Base-by-base conservation (phyloP, 176 grass and related monocot species). In the Thinopyrum elongatum region DNA sequence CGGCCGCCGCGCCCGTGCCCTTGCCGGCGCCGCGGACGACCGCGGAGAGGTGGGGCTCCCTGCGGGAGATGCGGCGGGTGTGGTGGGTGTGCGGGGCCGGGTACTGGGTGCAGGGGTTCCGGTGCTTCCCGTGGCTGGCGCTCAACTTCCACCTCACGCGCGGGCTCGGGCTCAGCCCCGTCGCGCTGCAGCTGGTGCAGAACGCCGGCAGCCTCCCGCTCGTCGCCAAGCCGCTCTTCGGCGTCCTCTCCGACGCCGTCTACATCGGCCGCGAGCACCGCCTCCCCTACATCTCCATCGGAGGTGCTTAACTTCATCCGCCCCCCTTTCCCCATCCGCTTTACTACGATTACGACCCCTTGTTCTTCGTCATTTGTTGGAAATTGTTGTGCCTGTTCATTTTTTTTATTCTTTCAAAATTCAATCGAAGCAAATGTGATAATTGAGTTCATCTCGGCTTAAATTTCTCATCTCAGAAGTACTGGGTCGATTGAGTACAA, bases 31-130 rank as follows among this genome's bases (percentile, higher is more conserved):
- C 76, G 65, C 60, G 60, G 61, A 53, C 73, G 60, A 80, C 86
- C n/a, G 77, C 77, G 1, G 71, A 76, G 57, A 30, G 63, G 70
- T 51, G 33, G 34, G 41, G 84, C 0, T 69, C 79, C 38, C 41
- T 86, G 79, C 79, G 84, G 64, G 88, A 86, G 79, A 90, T 90
- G 76, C 70, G 89, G 10, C 77, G 85, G 77, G 79, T 95, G 64
- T 97, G 88, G 95, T 83, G 88, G 61, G 70, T 95, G 67, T 97
- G 95, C 68, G 95, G 95, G 17, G 31, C 89, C 6, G 95, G 90
- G 9, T 97, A 97, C 85, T 97, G 95, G 82, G 89, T 97, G 84
- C 95, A 97, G 85, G 95, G 95, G 0, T 97, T 97, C 87, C 86
- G 95, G 33, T 95, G 92, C 90, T 98, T 98, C 86, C 95, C 91